phyloP scores from a whole-genome alignment of 2,329 filamentous ascomycete species.

The Fusarium sp. region DNA sequence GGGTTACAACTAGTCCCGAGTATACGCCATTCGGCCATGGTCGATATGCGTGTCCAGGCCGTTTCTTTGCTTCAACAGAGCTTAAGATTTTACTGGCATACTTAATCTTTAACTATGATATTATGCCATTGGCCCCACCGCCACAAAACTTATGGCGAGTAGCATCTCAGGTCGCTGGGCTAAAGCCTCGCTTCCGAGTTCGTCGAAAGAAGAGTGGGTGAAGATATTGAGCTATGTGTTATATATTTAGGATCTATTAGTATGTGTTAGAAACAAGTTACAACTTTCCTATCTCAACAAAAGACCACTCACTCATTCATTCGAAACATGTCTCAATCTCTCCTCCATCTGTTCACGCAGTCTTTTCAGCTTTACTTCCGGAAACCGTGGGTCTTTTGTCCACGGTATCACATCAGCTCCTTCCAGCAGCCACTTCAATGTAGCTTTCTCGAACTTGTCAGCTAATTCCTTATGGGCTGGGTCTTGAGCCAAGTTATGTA shows the following conservation, averaged over 20 bases:
- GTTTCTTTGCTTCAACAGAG: conserved; percentile 6
- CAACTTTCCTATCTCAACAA: too few relatives aligned
- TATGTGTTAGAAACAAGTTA: not conserved
- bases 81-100: conserved; percentile 1
- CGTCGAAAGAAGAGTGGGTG: not conserved
- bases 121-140: not conserved
- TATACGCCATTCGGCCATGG: conserved; percentile 3
- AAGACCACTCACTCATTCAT: not conserved
- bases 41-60: conserved; percentile 1
- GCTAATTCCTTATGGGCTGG: conserved; percentile 43
- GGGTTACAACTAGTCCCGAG: conserved; percentile 5
- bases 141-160: not conserved
- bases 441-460: conserved; percentile 46
- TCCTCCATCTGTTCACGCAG: conserved; percentile 40
- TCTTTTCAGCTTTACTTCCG: conserved; percentile 36
- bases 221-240: not conserved
- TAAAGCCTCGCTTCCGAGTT: conserved; percentile 2
- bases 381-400: conserved; percentile 53
- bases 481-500: conserved; percentile 55
- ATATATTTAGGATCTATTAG: not conserved
- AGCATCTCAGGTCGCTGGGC: not conserved
- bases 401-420: conserved; percentile 55
- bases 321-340: conserved; percentile 27
- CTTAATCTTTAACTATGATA: conserved; percentile 4
- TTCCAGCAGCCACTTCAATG: conserved; percentile 56